phyloP scores from a whole-genome alignment of 2,329 filamentous ascomycete species.

The Monosporascus sp. region DNA sequence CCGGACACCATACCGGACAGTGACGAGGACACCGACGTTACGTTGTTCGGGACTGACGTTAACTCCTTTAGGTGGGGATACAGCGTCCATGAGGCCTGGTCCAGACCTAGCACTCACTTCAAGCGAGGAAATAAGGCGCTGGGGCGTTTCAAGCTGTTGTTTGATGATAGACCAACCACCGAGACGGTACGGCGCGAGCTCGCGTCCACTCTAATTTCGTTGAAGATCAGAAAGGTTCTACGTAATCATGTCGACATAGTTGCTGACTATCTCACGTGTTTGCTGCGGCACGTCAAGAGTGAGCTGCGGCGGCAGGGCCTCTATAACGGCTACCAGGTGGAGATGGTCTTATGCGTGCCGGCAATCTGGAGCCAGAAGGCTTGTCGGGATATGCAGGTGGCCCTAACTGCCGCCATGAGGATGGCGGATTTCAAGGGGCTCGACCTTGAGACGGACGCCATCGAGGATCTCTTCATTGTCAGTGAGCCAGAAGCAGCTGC shows the following conservation, averaged over 20 bases:
- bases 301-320: conserved; percentile 4
- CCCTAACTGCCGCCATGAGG: conserved; percentile 10
- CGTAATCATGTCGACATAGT: no score
- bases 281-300: conserved; percentile 4
- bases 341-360: conserved; percentile 14
- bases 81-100: conserved; percentile 7
- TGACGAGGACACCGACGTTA: not conserved
- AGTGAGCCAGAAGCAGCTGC: conserved; percentile 25
- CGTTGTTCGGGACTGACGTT: conserved; percentile 1
- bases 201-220: not conserved
- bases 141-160: conserved; percentile 9
- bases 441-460: conserved; percentile 5
- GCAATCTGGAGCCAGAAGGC: conserved; percentile 16
- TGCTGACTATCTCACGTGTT: conserved; percentile 4
- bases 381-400: conserved; percentile 14
- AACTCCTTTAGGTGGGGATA: conserved; percentile 10
- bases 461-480: conserved; percentile 24
- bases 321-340: conserved; percentile 5
- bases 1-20: conserved; percentile 1
- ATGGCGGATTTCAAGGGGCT: conserved; percentile 9
- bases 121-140: conserved; percentile 3
- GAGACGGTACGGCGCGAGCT: conserved; percentile 3
- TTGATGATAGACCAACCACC: conserved; percentile 5
- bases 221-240: not conserved
- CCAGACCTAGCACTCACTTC: conserved; percentile 2